Conservation (phyloP, 2,329 filamentous ascomycete genomes). For the Nemania diffusa region DNA sequence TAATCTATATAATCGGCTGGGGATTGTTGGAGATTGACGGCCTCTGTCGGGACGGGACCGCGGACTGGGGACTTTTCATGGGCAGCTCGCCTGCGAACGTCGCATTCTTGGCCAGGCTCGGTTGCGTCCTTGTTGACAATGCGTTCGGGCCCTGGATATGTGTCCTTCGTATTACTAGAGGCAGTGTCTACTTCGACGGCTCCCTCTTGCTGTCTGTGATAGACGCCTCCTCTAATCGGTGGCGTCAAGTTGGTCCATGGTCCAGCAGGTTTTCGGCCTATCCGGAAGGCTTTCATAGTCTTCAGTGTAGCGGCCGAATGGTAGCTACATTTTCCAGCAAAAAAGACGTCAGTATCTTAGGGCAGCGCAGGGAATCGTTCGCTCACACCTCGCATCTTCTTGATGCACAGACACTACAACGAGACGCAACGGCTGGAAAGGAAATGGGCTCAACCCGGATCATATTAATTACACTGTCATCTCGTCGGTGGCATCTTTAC, state of each 20-base stretch:
- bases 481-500: constrained; percentile 68
- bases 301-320: constrained; percentile 64
- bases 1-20: constrained; percentile 50
- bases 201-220: constrained; percentile 37
- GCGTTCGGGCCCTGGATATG: background rate
- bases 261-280: constrained; percentile 62
- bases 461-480: constrained; percentile 66
- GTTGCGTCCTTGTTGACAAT: constrained; percentile 6
- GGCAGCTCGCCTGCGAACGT: constrained; percentile 10
- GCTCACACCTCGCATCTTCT: constrained; percentile 20
- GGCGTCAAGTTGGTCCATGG: constrained; percentile 69
- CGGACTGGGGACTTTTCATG: background rate
- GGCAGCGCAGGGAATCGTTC: constrained; percentile 9
- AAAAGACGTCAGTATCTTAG: constrained; percentile 6
- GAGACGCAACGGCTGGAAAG: constrained; percentile 1
- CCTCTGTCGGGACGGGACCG: constrained; percentile 4
- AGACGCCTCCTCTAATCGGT: constrained; percentile 65
- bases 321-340: constrained; percentile 57
- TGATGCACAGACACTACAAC: constrained; percentile 1
- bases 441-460: constrained; percentile 1
- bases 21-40: constrained; percentile 21
- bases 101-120: constrained; percentile 2
- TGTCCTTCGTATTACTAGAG: background rate
- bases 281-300: constrained; percentile 69
- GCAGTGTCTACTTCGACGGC: constrained; percentile 3